A percentile compares a stretch with the other conserved stretches of the same genome.
Evolutionary conservation across 345 rosid species (phyloP).

Genomic region (Rhodamnia argentea): DNA sequence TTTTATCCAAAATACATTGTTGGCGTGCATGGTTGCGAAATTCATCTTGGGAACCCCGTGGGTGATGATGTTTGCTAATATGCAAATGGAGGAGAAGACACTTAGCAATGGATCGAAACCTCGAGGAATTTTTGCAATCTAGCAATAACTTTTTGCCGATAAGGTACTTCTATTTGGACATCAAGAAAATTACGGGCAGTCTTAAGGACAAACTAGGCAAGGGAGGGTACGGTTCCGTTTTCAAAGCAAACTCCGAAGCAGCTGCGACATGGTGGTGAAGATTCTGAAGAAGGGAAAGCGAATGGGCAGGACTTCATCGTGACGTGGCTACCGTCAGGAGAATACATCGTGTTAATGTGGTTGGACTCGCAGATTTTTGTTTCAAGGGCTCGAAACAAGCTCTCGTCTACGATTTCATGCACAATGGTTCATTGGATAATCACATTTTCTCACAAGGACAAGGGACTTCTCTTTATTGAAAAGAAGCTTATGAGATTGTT

Average conservation of each 20-base stretch:
- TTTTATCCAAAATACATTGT: neutral
- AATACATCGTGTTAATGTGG: neutral
- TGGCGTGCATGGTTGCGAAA: neutral
- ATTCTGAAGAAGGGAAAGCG: neutral
- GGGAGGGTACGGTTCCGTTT: neutral
- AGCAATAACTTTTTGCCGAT: neutral
- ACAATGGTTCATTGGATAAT: neutral
- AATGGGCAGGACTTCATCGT: neutral
- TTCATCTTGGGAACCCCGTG: neutral
- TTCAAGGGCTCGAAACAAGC: neutral
- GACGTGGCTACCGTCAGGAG: neutral
- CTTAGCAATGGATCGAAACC: neutral
- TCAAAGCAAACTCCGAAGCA: neutral
- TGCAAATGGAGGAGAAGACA: neutral
- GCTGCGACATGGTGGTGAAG: fast-evolving
- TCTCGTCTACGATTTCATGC: neutral
- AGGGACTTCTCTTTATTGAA: neutral
- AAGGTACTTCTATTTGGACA: neutral
- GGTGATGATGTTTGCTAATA: neutral
- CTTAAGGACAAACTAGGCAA: neutral
- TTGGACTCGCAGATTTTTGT: neutral
- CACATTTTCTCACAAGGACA: neutral
- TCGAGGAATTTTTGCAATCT: neutral
- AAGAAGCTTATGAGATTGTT: neutral
- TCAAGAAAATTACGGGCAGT: neutral